Conservation (phyloP, 345 rosid species). For the Moricandia moricandioides region DNA sequence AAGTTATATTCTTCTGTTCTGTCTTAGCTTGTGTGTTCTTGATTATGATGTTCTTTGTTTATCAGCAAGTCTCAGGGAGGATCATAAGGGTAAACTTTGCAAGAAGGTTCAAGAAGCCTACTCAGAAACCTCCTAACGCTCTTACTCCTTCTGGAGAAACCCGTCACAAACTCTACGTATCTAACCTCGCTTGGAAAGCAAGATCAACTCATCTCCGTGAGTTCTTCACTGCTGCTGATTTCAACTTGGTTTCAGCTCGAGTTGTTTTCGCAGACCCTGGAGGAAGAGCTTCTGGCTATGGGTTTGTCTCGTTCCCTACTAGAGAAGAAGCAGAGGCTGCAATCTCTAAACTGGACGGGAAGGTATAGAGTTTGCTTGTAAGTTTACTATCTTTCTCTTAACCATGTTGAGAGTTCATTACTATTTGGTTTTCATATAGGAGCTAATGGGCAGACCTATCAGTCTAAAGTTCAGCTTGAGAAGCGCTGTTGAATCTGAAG, state of each 20-base stretch:
- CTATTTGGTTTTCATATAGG: slow-evolving; percentile 43
- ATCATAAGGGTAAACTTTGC: slow-evolving; percentile 68
- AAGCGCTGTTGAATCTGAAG: slow-evolving; percentile 46
- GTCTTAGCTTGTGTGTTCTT: background rate
- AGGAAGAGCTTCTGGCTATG: slow-evolving; percentile 79
- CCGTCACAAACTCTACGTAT: slow-evolving; percentile 63
- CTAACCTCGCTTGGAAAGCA: slow-evolving; percentile 93
- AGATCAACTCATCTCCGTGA: slow-evolving; percentile 74
- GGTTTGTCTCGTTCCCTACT: slow-evolving; percentile 84
- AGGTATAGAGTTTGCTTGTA: slow-evolving; percentile 57
- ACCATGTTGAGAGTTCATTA: no score
- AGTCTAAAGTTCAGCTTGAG: slow-evolving; percentile 61
- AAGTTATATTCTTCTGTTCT: slow-evolving; percentile 16
- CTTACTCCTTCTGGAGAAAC: slow-evolving; percentile 46
- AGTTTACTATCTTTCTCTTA: background rate
- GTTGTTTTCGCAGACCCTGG: slow-evolving; percentile 62
- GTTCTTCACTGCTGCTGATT: slow-evolving; percentile 55
- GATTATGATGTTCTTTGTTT: background rate
- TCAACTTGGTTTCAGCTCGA: slow-evolving; percentile 58
- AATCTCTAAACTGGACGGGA: slow-evolving; percentile 60
- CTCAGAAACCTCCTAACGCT: slow-evolving; percentile 40
- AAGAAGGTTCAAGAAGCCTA: slow-evolving; percentile 58
- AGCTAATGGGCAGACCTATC: slow-evolving; percentile 80
- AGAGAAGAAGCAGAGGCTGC: slow-evolving; percentile 86
- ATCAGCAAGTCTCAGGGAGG: slow-evolving; percentile 78